These are phyloP conservation scores for Leccinum subtestaceum DNA, from an alignment of 768 basidiomycete genomes.

Conservation along the genomic window DNA sequence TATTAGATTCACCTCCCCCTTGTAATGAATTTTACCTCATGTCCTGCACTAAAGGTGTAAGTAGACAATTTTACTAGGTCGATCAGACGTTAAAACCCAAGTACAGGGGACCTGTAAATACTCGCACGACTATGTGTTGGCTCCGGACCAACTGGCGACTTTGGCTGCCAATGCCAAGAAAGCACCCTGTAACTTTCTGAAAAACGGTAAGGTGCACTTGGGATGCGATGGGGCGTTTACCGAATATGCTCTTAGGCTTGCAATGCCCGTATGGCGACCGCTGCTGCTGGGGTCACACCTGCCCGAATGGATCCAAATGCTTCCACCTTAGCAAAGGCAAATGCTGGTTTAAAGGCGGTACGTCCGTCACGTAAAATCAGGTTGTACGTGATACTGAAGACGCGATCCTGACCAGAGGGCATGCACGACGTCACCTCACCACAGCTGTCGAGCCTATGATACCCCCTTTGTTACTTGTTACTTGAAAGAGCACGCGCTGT, in stretches of 20 bases:
- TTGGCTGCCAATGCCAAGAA: slow-evolving; percentile 78
- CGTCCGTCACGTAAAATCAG: slow-evolving; percentile 17
- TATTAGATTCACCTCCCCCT: slow-evolving; percentile 72
- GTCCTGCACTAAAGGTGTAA: slow-evolving; percentile 76
- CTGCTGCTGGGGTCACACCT: slow-evolving; percentile 84
- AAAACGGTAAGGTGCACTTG: slow-evolving; percentile 52
- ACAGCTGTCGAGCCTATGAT: slow-evolving; percentile 21
- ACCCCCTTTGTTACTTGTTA: slow-evolving; percentile 10
- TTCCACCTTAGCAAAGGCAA: slow-evolving; percentile 71
- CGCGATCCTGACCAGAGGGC: slow-evolving; percentile 30
- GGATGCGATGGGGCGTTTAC: neutral
- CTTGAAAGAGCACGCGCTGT: neutral
- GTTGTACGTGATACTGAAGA: slow-evolving; percentile 3
- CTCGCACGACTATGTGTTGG: slow-evolving; percentile 75
- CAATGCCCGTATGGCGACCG: slow-evolving; percentile 71
- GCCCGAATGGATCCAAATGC: slow-evolving; percentile 74
- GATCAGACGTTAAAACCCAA: slow-evolving; percentile 14
- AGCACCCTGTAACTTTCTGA: slow-evolving; percentile 81
- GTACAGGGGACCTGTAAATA: slow-evolving; percentile 71
- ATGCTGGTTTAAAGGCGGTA: slow-evolving; percentile 83
- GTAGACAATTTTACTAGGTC: slow-evolving; percentile 15
- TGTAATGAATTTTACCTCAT: slow-evolving; percentile 85
- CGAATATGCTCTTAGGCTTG: slow-evolving; percentile 43
- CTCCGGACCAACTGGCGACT: slow-evolving; percentile 67
- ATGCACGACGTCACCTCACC: slow-evolving; percentile 36